A percentile compares a stretch with the other conserved stretches of the same genome.
These are phyloP conservation scores for Penicillium desertorum DNA, from an alignment of 495 filamentous ascomycete genomes.

Conservation along the genomic window DNA sequence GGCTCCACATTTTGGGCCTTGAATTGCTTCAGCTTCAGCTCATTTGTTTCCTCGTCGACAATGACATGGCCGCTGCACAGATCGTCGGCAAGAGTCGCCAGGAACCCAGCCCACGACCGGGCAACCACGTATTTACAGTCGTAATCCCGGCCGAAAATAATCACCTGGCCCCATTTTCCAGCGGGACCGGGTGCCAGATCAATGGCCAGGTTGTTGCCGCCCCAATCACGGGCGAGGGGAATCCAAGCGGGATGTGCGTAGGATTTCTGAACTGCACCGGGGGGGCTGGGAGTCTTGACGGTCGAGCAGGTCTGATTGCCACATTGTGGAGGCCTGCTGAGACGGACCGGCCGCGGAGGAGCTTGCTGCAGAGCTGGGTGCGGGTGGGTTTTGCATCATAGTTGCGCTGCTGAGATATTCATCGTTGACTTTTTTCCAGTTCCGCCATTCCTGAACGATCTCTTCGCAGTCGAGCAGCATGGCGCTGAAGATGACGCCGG, in stretches of 20 bases:
- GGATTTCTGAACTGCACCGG: constrained; percentile 81
- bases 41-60: constrained; percentile 87
- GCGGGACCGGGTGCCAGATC: constrained; percentile 90
- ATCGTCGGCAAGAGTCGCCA: constrained; percentile 87
- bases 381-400: constrained; percentile 50
- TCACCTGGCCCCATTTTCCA: constrained; percentile 93
- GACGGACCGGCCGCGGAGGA: constrained; percentile 56
- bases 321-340: constrained; percentile 58
- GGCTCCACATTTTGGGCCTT: constrained; percentile 84
- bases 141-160: constrained; percentile 95
- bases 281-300: constrained; percentile 86
- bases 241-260: constrained; percentile 97
- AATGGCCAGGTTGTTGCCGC: constrained; percentile 92
- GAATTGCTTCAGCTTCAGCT: constrained; percentile 90
- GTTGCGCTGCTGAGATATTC: constrained; percentile 69
- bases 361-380: constrained; percentile 66
- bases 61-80: constrained; percentile 80
- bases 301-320: constrained; percentile 81
- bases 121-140: constrained; percentile 97
- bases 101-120: constrained; percentile 85
- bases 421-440: constrained; percentile 90
- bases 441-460: constrained; percentile 96
- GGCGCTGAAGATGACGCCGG: constrained; percentile 85
- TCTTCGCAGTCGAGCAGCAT: constrained; percentile 99
- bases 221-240: constrained; percentile 94